phyloP scores from a whole-genome alignment of 2,329 filamentous ascomycete genomes.

The Colletotrichum incanum region DNA sequence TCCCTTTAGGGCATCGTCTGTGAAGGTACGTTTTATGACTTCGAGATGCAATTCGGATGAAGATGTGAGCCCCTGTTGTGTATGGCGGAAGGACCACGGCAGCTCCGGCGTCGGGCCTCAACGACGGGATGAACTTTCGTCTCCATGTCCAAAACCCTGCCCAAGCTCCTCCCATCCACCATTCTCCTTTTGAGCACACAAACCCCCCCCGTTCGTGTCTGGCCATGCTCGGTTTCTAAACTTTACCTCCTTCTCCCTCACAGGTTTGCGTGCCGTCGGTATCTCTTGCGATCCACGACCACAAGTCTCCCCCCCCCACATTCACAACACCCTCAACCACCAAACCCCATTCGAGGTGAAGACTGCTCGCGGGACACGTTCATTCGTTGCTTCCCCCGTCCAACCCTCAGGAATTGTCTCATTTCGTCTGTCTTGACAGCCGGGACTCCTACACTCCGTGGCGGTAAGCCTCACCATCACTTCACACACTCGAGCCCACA shows the following conservation, averaged over 20 bases:
- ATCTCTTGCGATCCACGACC: slow-evolving; percentile 49
- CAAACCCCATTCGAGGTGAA: slow-evolving; percentile 49
- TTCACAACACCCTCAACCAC: slow-evolving; percentile 47
- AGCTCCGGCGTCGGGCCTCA: slow-evolving; percentile 9
- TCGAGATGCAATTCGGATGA: slow-evolving; percentile 16
- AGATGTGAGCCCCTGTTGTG: not conserved
- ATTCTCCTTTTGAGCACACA: slow-evolving; percentile 26
- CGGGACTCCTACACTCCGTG: slow-evolving; percentile 56
- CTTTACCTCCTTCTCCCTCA: slow-evolving; percentile 48
- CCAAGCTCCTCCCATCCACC: slow-evolving; percentile 36
- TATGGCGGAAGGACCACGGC: not conserved
- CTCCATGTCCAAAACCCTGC: slow-evolving; percentile 17
- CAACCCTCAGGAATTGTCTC: slow-evolving; percentile 64
- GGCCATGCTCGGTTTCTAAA: slow-evolving; percentile 48
- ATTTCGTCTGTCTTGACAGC: slow-evolving; percentile 61
- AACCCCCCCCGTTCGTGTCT: slow-evolving; percentile 14
- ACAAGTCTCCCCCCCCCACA: slow-evolving; percentile 59
- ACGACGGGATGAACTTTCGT: slow-evolving; percentile 36
- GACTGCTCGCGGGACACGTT: slow-evolving; percentile 74
- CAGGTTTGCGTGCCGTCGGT: slow-evolving; percentile 62
- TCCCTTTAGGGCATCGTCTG: slow-evolving; percentile 32
- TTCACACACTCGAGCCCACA: not conserved
- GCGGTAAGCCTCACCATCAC: slow-evolving; percentile 64
- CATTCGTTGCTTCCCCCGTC: slow-evolving; percentile 73
- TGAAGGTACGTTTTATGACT: slow-evolving; percentile 43